These are phyloP conservation scores for Rostrohypoxylon terebratum DNA, from an alignment of 495 filamentous ascomycete species.

Conservation along the genomic window DNA sequence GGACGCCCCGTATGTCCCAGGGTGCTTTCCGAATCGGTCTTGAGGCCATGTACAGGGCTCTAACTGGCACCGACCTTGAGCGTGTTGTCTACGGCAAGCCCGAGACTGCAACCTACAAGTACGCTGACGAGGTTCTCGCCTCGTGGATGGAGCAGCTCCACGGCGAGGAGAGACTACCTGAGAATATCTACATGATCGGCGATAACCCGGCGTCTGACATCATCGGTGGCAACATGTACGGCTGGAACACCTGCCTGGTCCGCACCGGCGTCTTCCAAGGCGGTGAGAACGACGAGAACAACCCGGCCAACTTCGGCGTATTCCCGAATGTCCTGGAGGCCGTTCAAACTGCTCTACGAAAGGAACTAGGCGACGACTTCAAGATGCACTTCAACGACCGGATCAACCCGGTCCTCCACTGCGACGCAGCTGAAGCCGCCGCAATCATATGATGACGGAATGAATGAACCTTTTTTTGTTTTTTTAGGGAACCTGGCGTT, in stretches of 20 bases:
- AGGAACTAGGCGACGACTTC: slow-evolving; percentile 75
- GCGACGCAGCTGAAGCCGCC: slow-evolving; percentile 53
- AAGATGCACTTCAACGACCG: slow-evolving; percentile 59
- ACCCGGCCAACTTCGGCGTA: slow-evolving; percentile 92
- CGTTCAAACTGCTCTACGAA: slow-evolving; percentile 94
- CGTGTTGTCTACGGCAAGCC: slow-evolving; percentile 89
- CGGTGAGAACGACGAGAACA: slow-evolving; percentile 88
- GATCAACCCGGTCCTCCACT: slow-evolving; percentile 74
- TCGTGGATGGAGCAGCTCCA: slow-evolving; percentile 83
- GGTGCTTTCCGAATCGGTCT: slow-evolving; percentile 81
- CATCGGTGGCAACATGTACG: slow-evolving; percentile 82
- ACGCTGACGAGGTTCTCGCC: slow-evolving; percentile 79
- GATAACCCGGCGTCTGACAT: slow-evolving; percentile 85
- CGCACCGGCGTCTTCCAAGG: slow-evolving; percentile 66
- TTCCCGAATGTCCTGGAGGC: slow-evolving; percentile 86
- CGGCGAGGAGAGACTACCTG: slow-evolving; percentile 74
- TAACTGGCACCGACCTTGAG: slow-evolving; percentile 80
- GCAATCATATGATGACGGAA: slow-evolving; percentile 44
- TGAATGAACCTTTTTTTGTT: slow-evolving; percentile 13
- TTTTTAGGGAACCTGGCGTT: slow-evolving; percentile 32
- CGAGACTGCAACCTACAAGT: slow-evolving; percentile 82
- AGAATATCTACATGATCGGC: slow-evolving; percentile 85
- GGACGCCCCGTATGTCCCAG: slow-evolving; percentile 77
- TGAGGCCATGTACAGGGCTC: slow-evolving; percentile 81
- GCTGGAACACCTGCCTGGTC: slow-evolving; percentile 88